Conservation (phyloP, 2,329 filamentous ascomycete genomes). For the Ilyonectria destructans region DNA sequence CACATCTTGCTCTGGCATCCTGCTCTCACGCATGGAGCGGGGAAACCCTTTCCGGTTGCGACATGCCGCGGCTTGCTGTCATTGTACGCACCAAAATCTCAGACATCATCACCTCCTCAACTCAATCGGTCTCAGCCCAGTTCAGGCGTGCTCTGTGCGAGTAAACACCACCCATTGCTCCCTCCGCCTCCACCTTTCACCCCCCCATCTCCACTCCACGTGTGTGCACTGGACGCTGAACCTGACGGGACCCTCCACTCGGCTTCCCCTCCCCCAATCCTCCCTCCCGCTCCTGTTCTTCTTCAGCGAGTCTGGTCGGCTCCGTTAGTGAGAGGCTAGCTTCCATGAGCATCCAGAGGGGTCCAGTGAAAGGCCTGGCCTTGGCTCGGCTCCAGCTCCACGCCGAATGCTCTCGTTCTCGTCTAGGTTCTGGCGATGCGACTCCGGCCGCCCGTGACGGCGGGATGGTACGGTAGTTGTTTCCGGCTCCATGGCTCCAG, state of each 20-base stretch:
- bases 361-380: not conserved
- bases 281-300: not conserved
- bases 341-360: not conserved
- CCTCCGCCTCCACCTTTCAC: not conserved
- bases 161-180: not conserved
- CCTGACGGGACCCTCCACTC: no score
- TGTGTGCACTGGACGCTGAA: no score
- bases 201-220: slow-evolving; percentile 1
- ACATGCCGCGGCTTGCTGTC: not conserved
- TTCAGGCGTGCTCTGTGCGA: not conserved
- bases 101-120: not conserved
- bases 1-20: not conserved
- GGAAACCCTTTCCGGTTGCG: not conserved
- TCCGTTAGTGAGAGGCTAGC: not conserved
- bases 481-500: not conserved
- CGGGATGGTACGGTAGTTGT: slow-evolving; percentile 1
- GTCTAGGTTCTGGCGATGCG: not conserved
- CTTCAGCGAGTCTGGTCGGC: not conserved
- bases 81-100: not conserved
- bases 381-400: not conserved
- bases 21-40: not conserved
- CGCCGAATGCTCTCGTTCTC: no score
- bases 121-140: not conserved
- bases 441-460: slow-evolving; percentile 4
- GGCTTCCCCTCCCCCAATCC: not conserved